phyloP scores from a whole-genome alignment of 192 early-diverging fungal species.

The Jimgerdemannia flammicorona region DNA sequence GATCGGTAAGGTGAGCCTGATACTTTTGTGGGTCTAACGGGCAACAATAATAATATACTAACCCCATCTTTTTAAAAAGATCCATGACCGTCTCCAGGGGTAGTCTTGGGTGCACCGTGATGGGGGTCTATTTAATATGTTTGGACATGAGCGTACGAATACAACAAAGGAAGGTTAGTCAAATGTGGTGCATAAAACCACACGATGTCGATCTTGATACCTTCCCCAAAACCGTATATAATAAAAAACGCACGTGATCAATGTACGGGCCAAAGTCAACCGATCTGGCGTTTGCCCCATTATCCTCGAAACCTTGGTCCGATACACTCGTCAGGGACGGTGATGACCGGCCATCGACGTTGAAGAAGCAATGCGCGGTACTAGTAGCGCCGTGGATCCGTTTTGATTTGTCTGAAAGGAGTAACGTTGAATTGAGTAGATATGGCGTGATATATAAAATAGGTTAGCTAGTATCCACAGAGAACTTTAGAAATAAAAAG shows the following conservation, averaged over 20 bases:
- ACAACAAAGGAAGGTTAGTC: no score
- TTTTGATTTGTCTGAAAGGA: conserved; percentile 40
- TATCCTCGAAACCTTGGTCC: conserved; percentile 14
- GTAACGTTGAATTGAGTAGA: background rate
- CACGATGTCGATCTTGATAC: no score
- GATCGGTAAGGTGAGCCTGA: no score
- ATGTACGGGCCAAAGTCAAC: conserved; percentile 52
- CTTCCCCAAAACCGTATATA: no score
- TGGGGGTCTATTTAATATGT: conserved; percentile 53
- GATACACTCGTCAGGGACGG: background rate
- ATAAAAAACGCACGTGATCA: conserved; percentile 34
- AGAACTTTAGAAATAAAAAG: no score
- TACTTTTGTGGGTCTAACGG: no score
- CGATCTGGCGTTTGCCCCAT: conserved; percentile 29
- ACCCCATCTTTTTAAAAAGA: conserved; percentile 82
- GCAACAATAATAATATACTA: background rate
- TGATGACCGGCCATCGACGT: conserved; percentile 6
- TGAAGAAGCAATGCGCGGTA: conserved; percentile 48
- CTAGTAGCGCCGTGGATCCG: conserved; percentile 37
- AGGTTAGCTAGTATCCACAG: background rate
- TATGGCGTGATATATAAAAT: no score
- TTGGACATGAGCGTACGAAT: background rate
- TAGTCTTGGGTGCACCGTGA: conserved; percentile 64
- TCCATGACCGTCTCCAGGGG: conserved; percentile 73
- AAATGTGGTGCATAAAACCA: no score